phyloP scores from a whole-genome alignment of 75 land plant genomes.

The Cunninghamia lanceolata region DNA sequence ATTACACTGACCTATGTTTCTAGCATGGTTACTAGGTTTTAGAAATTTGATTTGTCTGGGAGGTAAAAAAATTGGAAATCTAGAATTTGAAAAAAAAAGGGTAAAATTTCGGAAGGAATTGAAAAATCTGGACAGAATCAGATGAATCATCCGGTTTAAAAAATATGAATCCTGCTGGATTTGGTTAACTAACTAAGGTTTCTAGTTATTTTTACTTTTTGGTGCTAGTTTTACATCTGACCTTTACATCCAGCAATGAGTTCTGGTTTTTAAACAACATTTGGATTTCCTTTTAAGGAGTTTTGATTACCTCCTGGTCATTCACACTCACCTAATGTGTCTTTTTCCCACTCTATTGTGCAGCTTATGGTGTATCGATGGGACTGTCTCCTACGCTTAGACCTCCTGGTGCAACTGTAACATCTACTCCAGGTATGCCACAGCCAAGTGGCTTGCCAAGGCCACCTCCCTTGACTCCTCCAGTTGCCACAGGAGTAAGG shows the following conservation, averaged over 20 bases:
- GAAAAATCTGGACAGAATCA: no score
- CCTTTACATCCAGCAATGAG: not conserved
- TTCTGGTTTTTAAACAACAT: not conserved
- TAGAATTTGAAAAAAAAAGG: no score
- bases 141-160: no score
- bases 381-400: slow-evolving; percentile 2
- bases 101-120: no score
- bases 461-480: slow-evolving; percentile 19
- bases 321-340: not conserved
- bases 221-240: not conserved
- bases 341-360: not conserved
- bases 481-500: slow-evolving; percentile 4
- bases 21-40: not conserved
- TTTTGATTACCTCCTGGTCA: not conserved
- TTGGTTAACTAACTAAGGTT: no score
- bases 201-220: not conserved
- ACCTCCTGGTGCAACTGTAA: slow-evolving; percentile 9
- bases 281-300: not conserved
- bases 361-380: slow-evolving; percentile 1
- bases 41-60: no score
- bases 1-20: not conserved
- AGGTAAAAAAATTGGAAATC: no score
- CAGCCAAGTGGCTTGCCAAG: slow-evolving; percentile 14
- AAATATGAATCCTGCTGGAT: no score
- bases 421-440: slow-evolving; percentile 11